A percentile compares a stretch with the other conserved stretches of the same genome.
Evolutionary conservation across 371 early-diverging fungal genomes (phyloP).

Genomic region (Smittium mucronatum): DNA sequence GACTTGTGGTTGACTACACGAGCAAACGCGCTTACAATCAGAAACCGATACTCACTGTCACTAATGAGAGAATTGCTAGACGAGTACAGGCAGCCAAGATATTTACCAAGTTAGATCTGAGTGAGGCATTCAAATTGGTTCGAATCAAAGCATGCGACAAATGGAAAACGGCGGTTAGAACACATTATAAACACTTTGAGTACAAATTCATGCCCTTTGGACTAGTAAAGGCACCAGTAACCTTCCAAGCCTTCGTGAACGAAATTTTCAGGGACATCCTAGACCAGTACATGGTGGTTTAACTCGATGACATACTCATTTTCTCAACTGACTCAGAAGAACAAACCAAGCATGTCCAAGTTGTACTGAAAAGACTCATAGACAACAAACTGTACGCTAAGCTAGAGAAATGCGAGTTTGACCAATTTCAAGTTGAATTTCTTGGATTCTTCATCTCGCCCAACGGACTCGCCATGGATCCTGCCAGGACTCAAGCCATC

Average conservation of each 20-base stretch:
- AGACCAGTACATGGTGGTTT: conserved; percentile 9
- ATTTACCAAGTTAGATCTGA: conserved; percentile 37
- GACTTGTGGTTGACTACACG: conserved; percentile 36
- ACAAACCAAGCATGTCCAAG: conserved; percentile 19
- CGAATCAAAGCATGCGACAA: conserved; percentile 16
- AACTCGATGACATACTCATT: conserved; percentile 36
- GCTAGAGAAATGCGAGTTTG: conserved; percentile 40
- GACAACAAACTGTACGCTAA: conserved; percentile 20
- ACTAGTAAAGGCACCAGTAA: conserved; percentile 28
- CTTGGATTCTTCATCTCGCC: conserved; percentile 31
- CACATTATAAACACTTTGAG: conserved; percentile 26
- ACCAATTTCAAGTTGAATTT: conserved; percentile 24
- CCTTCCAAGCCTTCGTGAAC: conserved; percentile 29
- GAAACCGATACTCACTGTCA: conserved; percentile 34
- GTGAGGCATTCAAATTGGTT: conserved; percentile 20
- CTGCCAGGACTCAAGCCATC: not conserved
- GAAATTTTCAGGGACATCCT: conserved; percentile 15
- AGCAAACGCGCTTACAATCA: conserved; percentile 35
- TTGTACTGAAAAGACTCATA: conserved; percentile 25
- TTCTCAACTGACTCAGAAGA: conserved; percentile 17
- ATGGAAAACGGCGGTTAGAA: conserved; percentile 33
- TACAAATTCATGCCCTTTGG: conserved; percentile 34
- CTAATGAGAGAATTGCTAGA: conserved; percentile 22
- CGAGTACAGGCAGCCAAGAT: conserved; percentile 18
- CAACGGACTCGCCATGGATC: not conserved